Evolutionary conservation across 225 moss, liverwort and hornwort species (phyloP).

Genomic region (Straminergon stramineum): DNA sequence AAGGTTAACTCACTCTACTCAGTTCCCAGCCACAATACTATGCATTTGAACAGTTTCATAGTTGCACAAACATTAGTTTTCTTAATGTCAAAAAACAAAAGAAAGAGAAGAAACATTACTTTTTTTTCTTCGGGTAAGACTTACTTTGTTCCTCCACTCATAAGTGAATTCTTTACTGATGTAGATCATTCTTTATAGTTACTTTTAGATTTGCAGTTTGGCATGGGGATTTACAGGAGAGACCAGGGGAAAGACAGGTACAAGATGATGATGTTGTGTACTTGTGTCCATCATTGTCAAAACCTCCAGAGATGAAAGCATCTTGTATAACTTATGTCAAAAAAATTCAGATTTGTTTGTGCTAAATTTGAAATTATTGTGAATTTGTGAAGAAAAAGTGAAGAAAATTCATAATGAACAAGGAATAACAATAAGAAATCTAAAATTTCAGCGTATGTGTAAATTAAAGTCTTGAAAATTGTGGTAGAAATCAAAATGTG

Average conservation of each 20-base stretch:
- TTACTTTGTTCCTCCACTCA: background rate
- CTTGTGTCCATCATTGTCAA: background rate
- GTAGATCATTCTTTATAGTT: background rate
- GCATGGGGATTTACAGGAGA: background rate
- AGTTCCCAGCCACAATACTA: background rate
- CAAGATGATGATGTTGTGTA: background rate
- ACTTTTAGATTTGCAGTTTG: background rate
- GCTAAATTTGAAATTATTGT: background rate
- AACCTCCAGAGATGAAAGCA: background rate
- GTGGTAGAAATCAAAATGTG: fast-evolving
- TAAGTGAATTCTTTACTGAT: background rate
- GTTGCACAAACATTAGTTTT: background rate
- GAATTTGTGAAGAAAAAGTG: background rate
- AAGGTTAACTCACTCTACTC: background rate
- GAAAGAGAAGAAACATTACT: background rate
- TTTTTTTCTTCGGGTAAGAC: background rate
- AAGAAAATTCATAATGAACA: too few species aligned
- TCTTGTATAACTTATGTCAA: background rate
- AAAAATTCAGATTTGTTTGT: background rate
- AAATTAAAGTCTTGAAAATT: background rate
- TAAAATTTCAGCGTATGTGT: background rate
- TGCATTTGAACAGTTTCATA: background rate
- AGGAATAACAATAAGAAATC: background rate
- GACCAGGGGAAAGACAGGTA: background rate
- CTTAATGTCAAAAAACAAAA: background rate